A percentile compares a stretch with the other conserved stretches of the same genome.
These are phyloP conservation scores for Diaporthe australafricana DNA, from an alignment of 2,329 filamentous ascomycete genomes.

Conservation along the genomic window DNA sequence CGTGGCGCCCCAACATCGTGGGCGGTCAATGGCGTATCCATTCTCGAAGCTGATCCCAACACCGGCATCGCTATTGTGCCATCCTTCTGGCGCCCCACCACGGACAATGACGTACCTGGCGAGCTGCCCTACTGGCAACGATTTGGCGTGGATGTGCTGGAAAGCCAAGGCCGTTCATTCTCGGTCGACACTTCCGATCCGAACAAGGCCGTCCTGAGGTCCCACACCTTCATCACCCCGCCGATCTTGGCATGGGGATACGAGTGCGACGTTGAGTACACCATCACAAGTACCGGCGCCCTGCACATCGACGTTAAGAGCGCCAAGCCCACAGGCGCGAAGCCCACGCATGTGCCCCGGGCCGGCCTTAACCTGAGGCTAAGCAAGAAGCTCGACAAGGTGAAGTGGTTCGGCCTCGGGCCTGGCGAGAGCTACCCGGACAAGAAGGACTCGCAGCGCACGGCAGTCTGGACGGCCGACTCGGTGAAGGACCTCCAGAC, in stretches of 20 bases:
- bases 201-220: constrained; percentile 51
- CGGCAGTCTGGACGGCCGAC: constrained; percentile 59
- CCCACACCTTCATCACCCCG: constrained; percentile 65
- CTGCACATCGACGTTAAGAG: constrained; percentile 59
- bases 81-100: constrained; percentile 72
- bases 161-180: constrained; percentile 58
- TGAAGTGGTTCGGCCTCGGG: constrained; percentile 72
- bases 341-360: constrained; percentile 68
- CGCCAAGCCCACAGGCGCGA: constrained; percentile 58
- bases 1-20: constrained; percentile 57
- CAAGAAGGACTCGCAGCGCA: constrained; percentile 65
- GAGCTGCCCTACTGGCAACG: constrained; percentile 69
- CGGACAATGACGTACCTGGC: constrained; percentile 70
- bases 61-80: constrained; percentile 54
- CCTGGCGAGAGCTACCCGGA: constrained; percentile 74
- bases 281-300: constrained; percentile 56
- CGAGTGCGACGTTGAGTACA: constrained; percentile 62
- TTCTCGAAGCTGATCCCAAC: constrained; percentile 51
- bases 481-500: constrained; percentile 63
- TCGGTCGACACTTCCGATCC: constrained; percentile 42
- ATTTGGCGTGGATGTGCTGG: constrained; percentile 60
- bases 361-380: constrained; percentile 70
- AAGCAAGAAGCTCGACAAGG: constrained; percentile 56
- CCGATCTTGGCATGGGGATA: constrained; percentile 71
- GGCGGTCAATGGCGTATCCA: constrained; percentile 48